Base-by-base conservation (phyloP, 805 yeast species). In the Sporopachydermia quercuum region DNA sequence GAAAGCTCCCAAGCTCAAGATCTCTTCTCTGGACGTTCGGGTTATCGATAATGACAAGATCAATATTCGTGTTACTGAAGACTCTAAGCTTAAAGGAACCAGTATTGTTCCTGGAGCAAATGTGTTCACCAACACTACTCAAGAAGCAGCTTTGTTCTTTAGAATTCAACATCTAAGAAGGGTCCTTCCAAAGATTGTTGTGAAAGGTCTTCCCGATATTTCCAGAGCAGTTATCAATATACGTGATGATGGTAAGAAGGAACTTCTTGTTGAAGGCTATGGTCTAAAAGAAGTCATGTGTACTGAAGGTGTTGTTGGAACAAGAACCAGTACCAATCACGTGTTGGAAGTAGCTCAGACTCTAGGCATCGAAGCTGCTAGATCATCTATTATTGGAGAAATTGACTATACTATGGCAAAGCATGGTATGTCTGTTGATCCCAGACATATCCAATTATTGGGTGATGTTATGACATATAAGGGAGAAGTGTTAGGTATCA, bases 371-470 rank as follows among this genome's bases (percentile, higher is more conserved):
- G 99, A 91, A 59, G 99, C 99, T 2, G 98, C 98, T 1, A 72
- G 99, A 57, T 65, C 85, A 1, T 79, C 94, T 49, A 91, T 91
- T 56, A 81, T 91, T 55, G 76, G 76, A 46, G 99, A 91, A 65
- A 91, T 91, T 59, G 94, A 83, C 55, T 86, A 86, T 56, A 91
- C 98, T 41, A 91, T 91, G 99, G 78, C 94, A 56, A 85, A 86
- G 61, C 98, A 91, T 67, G 99, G 99, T 62, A 91, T 91, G 98
- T 84, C 94, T 58, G 96, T 91, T 38, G 99, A 91, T 68, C 98
- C 97, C 45, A 94, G 99, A 68, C 99, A 91, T 60, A 87, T 93
- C 57, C 97, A 91, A 64, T 66, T 91, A 37, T 65, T 91, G 47
- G 98, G 98, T 47, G 99, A 91, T 60, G 97, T 91, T 38, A 91